These are phyloP conservation scores for Spiraea crenata DNA, from an alignment of 331 rosid species.

Conservation along the genomic window DNA sequence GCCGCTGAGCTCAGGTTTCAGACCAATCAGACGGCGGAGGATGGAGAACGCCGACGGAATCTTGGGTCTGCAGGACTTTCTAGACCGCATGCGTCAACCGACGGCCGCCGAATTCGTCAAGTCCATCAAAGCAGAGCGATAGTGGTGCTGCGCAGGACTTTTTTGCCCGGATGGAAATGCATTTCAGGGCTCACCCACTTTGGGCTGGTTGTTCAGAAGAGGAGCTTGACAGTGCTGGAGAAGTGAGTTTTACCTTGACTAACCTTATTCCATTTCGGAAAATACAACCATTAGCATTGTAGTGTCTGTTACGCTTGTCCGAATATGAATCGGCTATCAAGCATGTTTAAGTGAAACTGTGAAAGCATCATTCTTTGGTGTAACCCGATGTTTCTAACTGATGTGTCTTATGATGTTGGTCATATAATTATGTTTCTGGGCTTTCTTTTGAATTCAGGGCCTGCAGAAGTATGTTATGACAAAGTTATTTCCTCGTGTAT, in stretches of 20 bases:
- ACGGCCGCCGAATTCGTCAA: conserved; percentile 93
- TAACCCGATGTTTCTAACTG: neutral
- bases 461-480: conserved; percentile 99
- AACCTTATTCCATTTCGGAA: neutral
- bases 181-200: conserved; percentile 92
- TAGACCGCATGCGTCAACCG: conserved; percentile 97
- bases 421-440: conserved; percentile 22
- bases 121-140: conserved; percentile 84
- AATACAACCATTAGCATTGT: neutral
- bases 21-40: conserved; percentile 22
- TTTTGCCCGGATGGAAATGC: conserved; percentile 76
- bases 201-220: conserved; percentile 96
- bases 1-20: neutral
- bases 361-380: neutral
- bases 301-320: conserved; percentile 2
- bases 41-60: conserved; percentile 93
- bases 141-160: conserved; percentile 75
- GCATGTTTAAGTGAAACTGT: neutral
- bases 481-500: conserved; percentile 86
- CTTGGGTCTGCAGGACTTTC: conserved; percentile 87
- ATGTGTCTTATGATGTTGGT: conserved; percentile 6
- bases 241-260: conserved; percentile 52
- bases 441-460: conserved; percentile 58
- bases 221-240: conserved; percentile 97
- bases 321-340: neutral